These are phyloP conservation scores for Fusarium equiseti DNA, from an alignment of 2,329 filamentous ascomycete genomes.

Conservation along the genomic window DNA sequence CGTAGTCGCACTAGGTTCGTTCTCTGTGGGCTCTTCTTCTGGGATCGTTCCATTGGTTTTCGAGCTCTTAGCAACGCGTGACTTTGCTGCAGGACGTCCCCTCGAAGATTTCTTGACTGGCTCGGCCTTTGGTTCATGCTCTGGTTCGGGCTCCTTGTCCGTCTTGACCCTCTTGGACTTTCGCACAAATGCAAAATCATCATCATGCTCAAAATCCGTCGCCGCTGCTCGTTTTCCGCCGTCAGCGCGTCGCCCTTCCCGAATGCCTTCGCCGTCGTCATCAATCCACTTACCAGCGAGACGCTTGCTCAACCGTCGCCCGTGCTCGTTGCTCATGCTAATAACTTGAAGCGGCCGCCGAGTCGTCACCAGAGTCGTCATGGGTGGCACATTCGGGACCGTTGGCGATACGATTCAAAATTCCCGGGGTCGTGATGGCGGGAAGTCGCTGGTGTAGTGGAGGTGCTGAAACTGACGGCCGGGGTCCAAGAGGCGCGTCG, in stretches of 20 bases:
- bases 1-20: slow-evolving; percentile 32
- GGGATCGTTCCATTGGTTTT: slow-evolving; percentile 42
- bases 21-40: slow-evolving; percentile 38
- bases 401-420: slow-evolving; percentile 40
- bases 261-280: slow-evolving; percentile 15
- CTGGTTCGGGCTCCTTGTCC: slow-evolving; percentile 57
- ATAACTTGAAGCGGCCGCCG: slow-evolving; percentile 74
- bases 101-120: slow-evolving; percentile 58
- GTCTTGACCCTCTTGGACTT: slow-evolving; percentile 74
- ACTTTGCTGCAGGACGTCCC: slow-evolving; percentile 50
- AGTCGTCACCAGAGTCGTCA: slow-evolving; percentile 76
- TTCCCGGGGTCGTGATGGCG: slow-evolving; percentile 32
- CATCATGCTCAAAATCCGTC: slow-evolving; percentile 75
- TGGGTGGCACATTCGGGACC: slow-evolving; percentile 64
- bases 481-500: slow-evolving; percentile 34
- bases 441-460: slow-evolving; percentile 28
- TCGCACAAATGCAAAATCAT: slow-evolving; percentile 81
- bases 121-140: slow-evolving; percentile 53
- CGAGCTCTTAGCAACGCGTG: slow-evolving; percentile 51
- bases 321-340: slow-evolving; percentile 76
- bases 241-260: slow-evolving; percentile 34
- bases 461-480: slow-evolving; percentile 32
- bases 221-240: slow-evolving; percentile 48
- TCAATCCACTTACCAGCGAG: slow-evolving; percentile 66
- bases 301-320: slow-evolving; percentile 73